Base-by-base conservation (phyloP, 2,329 filamentous ascomycete genomes). In the Microdochium trichocladiopsis region DNA sequence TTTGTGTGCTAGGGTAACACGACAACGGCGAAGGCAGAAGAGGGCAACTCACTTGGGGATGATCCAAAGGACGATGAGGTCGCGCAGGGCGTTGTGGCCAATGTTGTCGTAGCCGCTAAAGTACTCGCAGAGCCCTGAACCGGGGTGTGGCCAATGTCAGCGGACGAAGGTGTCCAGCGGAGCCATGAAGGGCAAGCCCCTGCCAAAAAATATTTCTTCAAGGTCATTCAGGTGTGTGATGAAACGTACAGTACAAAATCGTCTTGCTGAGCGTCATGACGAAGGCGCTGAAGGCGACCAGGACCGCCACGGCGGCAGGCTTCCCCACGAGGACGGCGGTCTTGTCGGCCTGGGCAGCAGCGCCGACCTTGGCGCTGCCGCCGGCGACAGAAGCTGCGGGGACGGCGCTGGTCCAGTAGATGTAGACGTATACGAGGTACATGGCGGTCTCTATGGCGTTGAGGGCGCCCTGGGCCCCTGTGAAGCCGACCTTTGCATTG, bases 401-500 rank as follows among this genome's bases (percentile, higher is more conserved):
- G 47, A 48, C 47, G 51, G 62, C 57, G 52, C 50, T 60, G 51
- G 52, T 53, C 54, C 58, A 62, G 63, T 72, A 75, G 12, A 69
- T 51, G 53, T 56, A 67, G 45, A 73, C 61, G 83, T 93, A 68
- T 71, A 73, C 52, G 71, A 68, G 28, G 64, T 92, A 93, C 61
- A 84, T 75, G 31, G 72, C 52, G 2, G 80, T 83, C 75, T 94
- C 89, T 51, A 88, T 59, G 6, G 81, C 67, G 63, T 93, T 94
- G 57, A 92, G 65, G 6, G 74, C 61, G 25, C 79, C 79, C 75
- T 95, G 90, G 36, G 90, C 89, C 43, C 78, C 80, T 0, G 88
- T 88, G 70, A 95, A 96, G 33, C 90, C 90, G 64, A 84, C 83
- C 22, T 76, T 68, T 16, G 75, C 75, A 55, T 88, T 71, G 66